Conservation (phyloP, 129 eudicot genomes). For the Pittosporum tobira region DNA sequence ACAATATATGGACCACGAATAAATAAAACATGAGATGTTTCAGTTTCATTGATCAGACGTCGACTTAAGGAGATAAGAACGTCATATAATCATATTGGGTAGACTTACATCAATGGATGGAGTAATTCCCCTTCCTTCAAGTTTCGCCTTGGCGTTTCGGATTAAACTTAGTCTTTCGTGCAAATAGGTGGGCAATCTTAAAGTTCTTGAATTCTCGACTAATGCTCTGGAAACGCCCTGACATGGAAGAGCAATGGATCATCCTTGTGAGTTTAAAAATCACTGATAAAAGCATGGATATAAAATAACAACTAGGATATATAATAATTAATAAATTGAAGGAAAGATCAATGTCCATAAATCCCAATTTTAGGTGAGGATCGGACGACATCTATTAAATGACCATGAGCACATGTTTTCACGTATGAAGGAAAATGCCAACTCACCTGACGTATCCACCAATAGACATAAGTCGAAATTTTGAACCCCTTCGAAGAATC, state of each 20-base stretch:
- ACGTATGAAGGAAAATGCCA: slow-evolving; percentile 3
- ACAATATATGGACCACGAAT: slow-evolving; percentile 9
- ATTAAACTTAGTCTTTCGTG: slow-evolving; percentile 85
- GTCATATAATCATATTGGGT: background rate
- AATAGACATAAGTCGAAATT: slow-evolving; percentile 92
- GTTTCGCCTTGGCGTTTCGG: slow-evolving; percentile 68
- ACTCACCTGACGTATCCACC: slow-evolving; percentile 99
- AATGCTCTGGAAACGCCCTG: slow-evolving; percentile 95
- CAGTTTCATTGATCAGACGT: slow-evolving; percentile 10
- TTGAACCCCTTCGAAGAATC: slow-evolving; percentile 94
- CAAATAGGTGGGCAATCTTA: slow-evolving; percentile 80
- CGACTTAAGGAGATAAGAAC: background rate
- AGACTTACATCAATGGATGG: slow-evolving; percentile 82
- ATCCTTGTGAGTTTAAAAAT: background rate
- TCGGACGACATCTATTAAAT: background rate
- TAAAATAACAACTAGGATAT: background rate
- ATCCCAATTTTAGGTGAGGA: background rate
- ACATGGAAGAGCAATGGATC: slow-evolving; percentile 12
- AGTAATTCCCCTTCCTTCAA: slow-evolving; percentile 73
- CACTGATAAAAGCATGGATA: background rate
- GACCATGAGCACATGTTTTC: slow-evolving; percentile 1
- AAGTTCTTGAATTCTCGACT: slow-evolving; percentile 68
- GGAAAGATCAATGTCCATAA: slow-evolving; percentile 7
- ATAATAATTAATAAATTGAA: background rate
- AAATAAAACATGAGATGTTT: slow-evolving; percentile 5